Base-by-base conservation (phyloP, 2,329 filamentous ascomycete species). In the Emergomyces orientalis region DNA sequence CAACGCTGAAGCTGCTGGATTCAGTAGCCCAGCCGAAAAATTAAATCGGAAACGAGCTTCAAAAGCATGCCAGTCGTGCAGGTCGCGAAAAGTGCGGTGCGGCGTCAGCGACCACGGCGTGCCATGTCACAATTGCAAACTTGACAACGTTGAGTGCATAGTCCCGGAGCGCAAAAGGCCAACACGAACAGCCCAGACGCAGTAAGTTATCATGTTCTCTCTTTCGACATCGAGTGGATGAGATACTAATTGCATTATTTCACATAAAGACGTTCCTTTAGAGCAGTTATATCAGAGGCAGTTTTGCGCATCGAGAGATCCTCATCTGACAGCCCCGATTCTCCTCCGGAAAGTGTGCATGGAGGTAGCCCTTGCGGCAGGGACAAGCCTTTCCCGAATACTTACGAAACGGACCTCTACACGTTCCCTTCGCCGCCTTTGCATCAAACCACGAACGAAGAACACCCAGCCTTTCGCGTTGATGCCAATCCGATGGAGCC, bases 31-130 rank as follows among this genome's bases (percentile, higher is more conserved):
- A 4, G 63, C 62, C 34, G 54, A 32, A 17, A 63, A 62, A 34
- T 13, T 47, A 43, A 63, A 60, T 60, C 96, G 96, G 77, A 84
- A 91, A 71, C 49, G 80, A 64, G 79, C 80, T 1, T 69, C 79
- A 27, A 81, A 81, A 62, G 80, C 80, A 11, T 82, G 80, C 58
- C 70, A 80, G 8, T 79, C 78, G 9, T 82, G 79, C 66, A 74
- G 80, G 13, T 75, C 79, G 17, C 73, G 80, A 32, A 81, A 82
- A 67, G 79, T 82, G 32, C 73, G 80, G 30, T 82, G 80, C 63
- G 79, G 80, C 66, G 79, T 81, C 25, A 80, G 75, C 51, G 79
- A 79, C 64, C 72, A 77, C 60, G 80, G 79, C 3, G 71, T 75
- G 34, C 68, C 68, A 13, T 70, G 68, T 54, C 64, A 67, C 19